Conservation (phyloP, 257 asterid species). For the Echites panduratus region DNA sequence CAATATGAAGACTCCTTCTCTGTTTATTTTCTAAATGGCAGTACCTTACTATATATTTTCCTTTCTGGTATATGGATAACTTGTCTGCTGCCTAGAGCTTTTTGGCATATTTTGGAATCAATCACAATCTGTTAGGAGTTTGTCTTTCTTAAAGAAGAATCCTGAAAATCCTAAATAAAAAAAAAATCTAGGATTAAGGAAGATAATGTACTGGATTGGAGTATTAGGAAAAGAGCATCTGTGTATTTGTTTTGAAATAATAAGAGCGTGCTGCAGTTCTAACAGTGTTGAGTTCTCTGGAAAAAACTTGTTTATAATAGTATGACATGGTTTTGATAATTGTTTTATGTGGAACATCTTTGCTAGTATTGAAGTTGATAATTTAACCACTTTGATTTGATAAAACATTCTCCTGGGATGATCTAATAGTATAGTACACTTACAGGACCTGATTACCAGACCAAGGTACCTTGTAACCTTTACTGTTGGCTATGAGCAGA, state of each 20-base stretch:
- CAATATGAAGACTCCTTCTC: slow-evolving; percentile 2
- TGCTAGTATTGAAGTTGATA: not conserved
- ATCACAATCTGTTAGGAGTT: not conserved
- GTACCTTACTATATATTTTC: not conserved
- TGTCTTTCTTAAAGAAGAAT: not conserved
- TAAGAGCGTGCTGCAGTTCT: not conserved
- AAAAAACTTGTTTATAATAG: not conserved
- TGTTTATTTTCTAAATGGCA: slow-evolving; percentile 6
- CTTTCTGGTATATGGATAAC: not conserved
- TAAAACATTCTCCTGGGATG: not conserved
- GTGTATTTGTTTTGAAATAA: not conserved
- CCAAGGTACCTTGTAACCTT: slow-evolving; percentile 87
- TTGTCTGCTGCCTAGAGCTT: not conserved
- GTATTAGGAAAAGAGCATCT: not conserved
- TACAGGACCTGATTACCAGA: slow-evolving; percentile 67
- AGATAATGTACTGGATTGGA: not conserved
- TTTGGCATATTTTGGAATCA: not conserved
- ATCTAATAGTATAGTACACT: slow-evolving; percentile 8
- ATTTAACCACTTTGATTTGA: not conserved
- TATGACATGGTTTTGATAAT: not conserved
- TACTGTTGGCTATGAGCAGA: slow-evolving; percentile 79
- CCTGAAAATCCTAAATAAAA: not conserved
- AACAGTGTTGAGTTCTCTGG: not conserved
- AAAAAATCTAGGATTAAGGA: not conserved
- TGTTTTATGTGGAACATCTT: not conserved